phyloP scores from a whole-genome alignment of 2,329 filamentous ascomycete genomes.

The Aspergillus ibericus region DNA sequence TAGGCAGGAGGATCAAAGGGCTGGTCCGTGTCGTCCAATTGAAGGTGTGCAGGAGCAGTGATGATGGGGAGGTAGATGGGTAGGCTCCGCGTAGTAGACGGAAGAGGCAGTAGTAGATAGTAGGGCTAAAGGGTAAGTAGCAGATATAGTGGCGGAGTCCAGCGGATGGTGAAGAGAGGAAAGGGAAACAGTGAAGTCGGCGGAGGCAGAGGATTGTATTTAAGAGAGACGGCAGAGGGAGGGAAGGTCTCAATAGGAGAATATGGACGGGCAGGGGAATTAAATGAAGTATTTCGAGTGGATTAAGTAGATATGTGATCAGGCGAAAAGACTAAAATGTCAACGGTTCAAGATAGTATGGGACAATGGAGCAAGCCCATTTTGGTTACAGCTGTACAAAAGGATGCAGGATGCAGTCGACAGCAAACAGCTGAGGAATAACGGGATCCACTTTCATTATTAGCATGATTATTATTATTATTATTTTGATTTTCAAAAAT shows the following conservation, averaged over 20 bases:
- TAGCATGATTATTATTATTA: conserved; percentile 11
- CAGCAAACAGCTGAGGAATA: conserved; percentile 39
- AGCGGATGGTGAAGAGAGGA: conserved; percentile 11
- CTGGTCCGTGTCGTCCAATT: background rate
- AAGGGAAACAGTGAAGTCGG: conserved; percentile 3
- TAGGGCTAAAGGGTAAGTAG: conserved; percentile 6
- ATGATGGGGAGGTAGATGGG: background rate
- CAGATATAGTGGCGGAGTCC: background rate
- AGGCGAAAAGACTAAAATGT: conserved; percentile 31
- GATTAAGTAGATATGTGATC: conserved; percentile 38
- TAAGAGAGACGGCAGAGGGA: conserved; percentile 3
- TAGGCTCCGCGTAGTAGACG: background rate
- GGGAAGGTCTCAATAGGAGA: conserved; percentile 14
- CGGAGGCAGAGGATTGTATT: conserved; percentile 6
- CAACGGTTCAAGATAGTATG: conserved; percentile 31
- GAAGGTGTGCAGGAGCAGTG: background rate
- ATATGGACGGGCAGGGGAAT: conserved; percentile 28
- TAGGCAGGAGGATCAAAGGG: background rate
- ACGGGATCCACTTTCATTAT: conserved; percentile 24
- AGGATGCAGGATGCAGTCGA: conserved; percentile 32
- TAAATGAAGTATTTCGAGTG: conserved; percentile 31
- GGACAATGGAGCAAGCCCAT: conserved; percentile 24
- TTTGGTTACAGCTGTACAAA: conserved; percentile 40
- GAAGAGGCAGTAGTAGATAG: background rate
- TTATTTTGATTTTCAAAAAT: conserved; percentile 13